phyloP scores from a whole-genome alignment of 345 rosid species.

The Rhodomyrtus tomentosa region DNA sequence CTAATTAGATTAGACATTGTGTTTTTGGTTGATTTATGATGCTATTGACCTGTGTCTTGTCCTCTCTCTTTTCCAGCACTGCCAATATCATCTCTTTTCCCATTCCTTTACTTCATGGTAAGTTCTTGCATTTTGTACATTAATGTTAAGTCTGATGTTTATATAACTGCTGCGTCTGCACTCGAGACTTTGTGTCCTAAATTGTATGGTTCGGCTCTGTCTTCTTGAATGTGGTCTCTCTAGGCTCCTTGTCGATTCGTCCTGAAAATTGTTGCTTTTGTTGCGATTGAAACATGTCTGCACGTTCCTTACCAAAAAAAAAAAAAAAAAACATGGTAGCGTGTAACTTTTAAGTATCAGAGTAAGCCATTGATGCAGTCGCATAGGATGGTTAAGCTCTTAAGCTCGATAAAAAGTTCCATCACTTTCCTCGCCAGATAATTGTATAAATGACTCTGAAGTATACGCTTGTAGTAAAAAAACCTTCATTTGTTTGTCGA shows the following conservation, averaged over 20 bases:
- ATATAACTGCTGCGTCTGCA: background rate
- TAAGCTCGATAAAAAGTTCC: background rate
- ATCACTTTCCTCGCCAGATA: background rate
- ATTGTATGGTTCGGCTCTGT: background rate
- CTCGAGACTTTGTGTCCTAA: background rate
- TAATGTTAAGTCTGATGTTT: background rate
- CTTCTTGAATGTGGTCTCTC: background rate
- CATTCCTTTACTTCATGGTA: conserved; percentile 87
- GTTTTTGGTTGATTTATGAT: background rate
- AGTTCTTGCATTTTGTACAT: conserved; percentile 8
- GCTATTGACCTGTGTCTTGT: background rate
- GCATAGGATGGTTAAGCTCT: background rate
- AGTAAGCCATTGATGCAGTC: background rate
- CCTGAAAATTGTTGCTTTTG: background rate
- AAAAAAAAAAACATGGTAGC: too few relatives aligned
- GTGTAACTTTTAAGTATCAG: background rate
- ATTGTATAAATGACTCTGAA: background rate
- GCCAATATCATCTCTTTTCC: conserved; percentile 88
- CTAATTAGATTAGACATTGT: background rate
- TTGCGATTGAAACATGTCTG: background rate
- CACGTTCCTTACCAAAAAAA: too few relatives aligned
- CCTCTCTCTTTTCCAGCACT: conserved; percentile 46
- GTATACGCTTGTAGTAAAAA: background rate
- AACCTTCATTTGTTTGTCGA: background rate
- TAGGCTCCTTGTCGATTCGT: background rate